Evolutionary conservation across 345 rosid species (phyloP).

Genomic region (Eucalyptus melliodora): DNA sequence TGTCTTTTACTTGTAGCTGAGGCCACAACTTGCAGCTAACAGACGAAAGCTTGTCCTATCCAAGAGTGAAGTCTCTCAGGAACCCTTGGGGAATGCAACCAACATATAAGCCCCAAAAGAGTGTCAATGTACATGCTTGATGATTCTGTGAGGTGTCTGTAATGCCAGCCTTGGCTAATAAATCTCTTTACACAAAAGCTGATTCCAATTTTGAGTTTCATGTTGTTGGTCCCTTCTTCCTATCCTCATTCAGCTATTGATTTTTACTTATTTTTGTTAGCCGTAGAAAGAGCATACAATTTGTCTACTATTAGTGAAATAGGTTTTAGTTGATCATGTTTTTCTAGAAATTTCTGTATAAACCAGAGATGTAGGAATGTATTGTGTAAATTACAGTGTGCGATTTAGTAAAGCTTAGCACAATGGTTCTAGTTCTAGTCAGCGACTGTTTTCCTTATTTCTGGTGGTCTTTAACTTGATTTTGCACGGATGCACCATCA

Average conservation of each 20-base stretch:
- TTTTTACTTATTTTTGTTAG: background rate
- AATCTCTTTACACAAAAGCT: background rate
- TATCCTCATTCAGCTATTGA: background rate
- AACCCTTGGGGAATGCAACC: background rate
- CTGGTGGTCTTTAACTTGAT: background rate
- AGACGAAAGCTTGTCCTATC: conserved; percentile 12
- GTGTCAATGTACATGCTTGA: background rate
- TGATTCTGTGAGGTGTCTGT: background rate
- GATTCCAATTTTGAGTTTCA: background rate
- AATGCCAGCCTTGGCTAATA: background rate
- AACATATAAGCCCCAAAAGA: background rate
- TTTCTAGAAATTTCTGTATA: background rate
- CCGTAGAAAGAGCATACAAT: background rate
- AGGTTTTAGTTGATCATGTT: background rate
- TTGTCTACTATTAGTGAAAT: background rate
- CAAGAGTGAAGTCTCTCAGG: background rate
- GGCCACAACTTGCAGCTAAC: conserved; percentile 27
- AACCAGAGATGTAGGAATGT: background rate
- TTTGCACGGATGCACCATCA: background rate
- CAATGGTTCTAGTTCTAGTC: background rate
- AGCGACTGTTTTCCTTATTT: background rate
- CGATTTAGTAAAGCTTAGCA: background rate
- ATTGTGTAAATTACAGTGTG: background rate
- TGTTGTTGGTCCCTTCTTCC: background rate
- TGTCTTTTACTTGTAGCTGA: conserved; percentile 25